Evolutionary conservation across 1,284 basidiomycete species (phyloP), one percentile per base, ranked within the genome.

Genomic region (Psilocybe mexicana): DNA sequence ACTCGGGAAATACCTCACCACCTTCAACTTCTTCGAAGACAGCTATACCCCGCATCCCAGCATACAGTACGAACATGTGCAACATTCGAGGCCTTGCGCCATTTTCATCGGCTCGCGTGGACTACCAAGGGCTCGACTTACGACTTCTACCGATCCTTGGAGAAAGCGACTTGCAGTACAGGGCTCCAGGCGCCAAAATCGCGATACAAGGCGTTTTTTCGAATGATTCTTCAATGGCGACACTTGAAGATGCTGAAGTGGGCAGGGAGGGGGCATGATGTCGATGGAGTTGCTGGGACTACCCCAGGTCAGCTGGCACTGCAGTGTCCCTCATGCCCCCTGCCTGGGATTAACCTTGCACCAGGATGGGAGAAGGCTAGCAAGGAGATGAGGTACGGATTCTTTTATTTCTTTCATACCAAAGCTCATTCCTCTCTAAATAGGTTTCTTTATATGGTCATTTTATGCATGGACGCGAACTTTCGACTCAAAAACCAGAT

Each of bases 131-230:
- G 26, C 1, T 23, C 51, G 0, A 52, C 23, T 6, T 54, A 40
- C 18, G 42, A 60, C 36, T 43, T 60, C 23, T 49, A 60, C 23
- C 24, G 44, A 6, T 24, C n/a, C 2, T 6, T 60, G 4, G 55
- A 59, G 24, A 60, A 59, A 5, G 43, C 65, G 24, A 67, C 65
- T 0, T 52, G 65, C 42, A 69, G 70, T 55, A 65, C 61, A 12
- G 64, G 61, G 0, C 49, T 58, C 1, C 24, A 14, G 8, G 18
- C 23, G 4, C 52, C 59, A 11, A 60, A 58, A 48, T 30, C 49
- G 10, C 28, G 2, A 23, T 49, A 49, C 24, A 3, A n/a, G 0
- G 18, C 35, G 5, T 10, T 49, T 2, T 23, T 49, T 33, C 11
- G 47, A 2, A 44, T 44, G 28, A 44, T 50, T 8, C 40, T 56